Evolutionary conservation across 139 green algal species (phyloP).

Genomic region (Cymbomonas tetramitiformis): DNA sequence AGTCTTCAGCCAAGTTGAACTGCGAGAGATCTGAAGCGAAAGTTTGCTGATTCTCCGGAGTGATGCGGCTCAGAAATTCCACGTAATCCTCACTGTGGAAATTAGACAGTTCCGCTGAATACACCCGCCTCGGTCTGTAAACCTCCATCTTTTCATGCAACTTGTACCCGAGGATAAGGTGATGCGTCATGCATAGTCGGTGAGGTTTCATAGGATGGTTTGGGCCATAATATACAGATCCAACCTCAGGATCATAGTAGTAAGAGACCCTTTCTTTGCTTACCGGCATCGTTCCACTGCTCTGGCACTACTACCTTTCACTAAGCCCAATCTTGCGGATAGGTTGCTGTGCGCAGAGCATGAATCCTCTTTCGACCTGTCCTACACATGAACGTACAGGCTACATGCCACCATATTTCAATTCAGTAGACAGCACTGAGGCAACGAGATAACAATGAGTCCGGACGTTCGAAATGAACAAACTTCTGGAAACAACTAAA

Average conservation of each 20-base stretch:
- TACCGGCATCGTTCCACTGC: neutral
- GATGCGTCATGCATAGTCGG: slow-evolving; percentile 82
- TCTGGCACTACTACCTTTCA: too few relatives aligned
- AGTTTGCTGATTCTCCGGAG: slow-evolving; percentile 41
- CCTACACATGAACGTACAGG: too few relatives aligned
- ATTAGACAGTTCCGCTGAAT: slow-evolving; percentile 58
- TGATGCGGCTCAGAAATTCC: slow-evolving; percentile 57
- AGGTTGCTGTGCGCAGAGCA: too few relatives aligned
- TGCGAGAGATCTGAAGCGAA: slow-evolving; percentile 34
- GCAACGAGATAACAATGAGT: too few relatives aligned
- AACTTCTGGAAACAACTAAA: too few relatives aligned
- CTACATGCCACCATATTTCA: too few relatives aligned
- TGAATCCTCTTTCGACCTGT: too few relatives aligned
- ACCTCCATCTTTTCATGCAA: slow-evolving; percentile 80
- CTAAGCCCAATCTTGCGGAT: too few relatives aligned
- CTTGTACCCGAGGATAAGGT: slow-evolving; percentile 80
- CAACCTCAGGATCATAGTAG: slow-evolving; percentile 21
- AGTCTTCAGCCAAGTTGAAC: slow-evolving; percentile 80
- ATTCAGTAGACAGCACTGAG: too few relatives aligned
- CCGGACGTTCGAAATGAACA: too few relatives aligned
- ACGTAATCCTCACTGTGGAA: slow-evolving; percentile 67
- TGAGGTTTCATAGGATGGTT: slow-evolving; percentile 98
- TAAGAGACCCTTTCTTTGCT: slow-evolving; percentile 11
- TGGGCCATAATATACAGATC: slow-evolving; percentile 71
- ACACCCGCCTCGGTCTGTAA: slow-evolving; percentile 49